Base-by-base conservation (phyloP, 2,329 filamentous ascomycete species). In the Nigrospora oryzae region DNA sequence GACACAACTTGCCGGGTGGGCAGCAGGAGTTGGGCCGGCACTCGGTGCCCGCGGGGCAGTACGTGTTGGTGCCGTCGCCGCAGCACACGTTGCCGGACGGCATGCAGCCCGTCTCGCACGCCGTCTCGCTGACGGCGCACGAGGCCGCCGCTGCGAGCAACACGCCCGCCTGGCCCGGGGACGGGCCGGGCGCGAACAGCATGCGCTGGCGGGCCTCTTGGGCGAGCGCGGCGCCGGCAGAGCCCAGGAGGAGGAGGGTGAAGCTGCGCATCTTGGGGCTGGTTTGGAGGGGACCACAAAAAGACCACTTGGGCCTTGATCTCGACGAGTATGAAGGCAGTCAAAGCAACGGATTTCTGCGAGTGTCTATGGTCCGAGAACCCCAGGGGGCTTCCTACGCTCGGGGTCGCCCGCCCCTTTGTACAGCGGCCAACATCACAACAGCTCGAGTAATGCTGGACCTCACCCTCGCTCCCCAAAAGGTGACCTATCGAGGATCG, bases 21-120 rank as follows among this genome's bases (percentile, higher is more conserved):
- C 55, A 57, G 46, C 55, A 57, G 4, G 46, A 50, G 31, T 46
- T 36, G 6, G 55, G 49, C 12, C 53, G 38, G 40, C 55, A 53
- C 33, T 49, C 54, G 38, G 53, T 54, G 11, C 53, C 52, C 3
- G 34, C 33, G 6, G 36, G 30, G 34, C 55, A 57, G 35, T 56
- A 55, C 36, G 53, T 52, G 43, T 52, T 49, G 11, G 52, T 55
- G 37, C 49, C 49, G 40, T 56, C 54, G 13, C 53, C 49, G 37
- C 56, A 58, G 41, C 56, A 58, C 17, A 45, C 44, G 17, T 39
- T 44, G 11, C 43, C 42, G 3, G 35, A 10, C 4, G 43, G 47
- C 49, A 56, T 56, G 36, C 54, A 58, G 7, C 47, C 48, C 28
- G 40, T 44, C 43, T 58, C 56, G 23, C 56, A 58, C 4, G 7